phyloP scores from a whole-genome alignment of 495 filamentous ascomycete genomes.

The Annulohypoxylon moriforme region DNA sequence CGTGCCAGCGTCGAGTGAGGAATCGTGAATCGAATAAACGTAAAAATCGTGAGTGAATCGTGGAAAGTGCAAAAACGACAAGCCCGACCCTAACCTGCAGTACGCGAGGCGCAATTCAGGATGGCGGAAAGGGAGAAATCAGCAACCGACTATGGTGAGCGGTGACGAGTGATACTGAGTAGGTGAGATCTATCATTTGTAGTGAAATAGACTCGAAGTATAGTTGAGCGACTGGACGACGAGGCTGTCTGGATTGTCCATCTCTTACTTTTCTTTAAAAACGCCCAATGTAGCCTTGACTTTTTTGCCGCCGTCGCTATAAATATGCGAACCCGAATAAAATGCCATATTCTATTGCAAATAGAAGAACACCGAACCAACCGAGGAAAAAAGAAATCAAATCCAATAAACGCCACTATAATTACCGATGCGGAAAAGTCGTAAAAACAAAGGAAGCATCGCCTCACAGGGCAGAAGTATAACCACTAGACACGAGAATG shows the following conservation, averaged over 20 bases:
- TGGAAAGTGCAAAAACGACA: constrained; percentile 12
- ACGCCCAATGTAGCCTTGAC: constrained; percentile 44
- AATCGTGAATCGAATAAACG: constrained; percentile 44
- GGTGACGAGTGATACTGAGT: background rate
- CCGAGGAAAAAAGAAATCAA: constrained; percentile 41
- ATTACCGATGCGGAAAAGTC: constrained; percentile 39
- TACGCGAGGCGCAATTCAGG: background rate
- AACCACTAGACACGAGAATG: constrained; percentile 14
- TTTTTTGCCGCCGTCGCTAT: constrained; percentile 49
- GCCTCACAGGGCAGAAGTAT: constrained; percentile 15
- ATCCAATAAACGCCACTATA: constrained; percentile 44
- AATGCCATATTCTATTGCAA: constrained; percentile 49
- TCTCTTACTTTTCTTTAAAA: constrained; percentile 46
- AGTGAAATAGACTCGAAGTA: constrained; percentile 20
- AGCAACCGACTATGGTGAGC: background rate
- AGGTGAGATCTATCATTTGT: constrained; percentile 28
- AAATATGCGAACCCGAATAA: constrained; percentile 46
- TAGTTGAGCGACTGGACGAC: constrained; percentile 37
- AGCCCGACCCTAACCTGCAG: background rate
- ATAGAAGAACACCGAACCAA: constrained; percentile 39
- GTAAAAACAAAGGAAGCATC: constrained; percentile 34
- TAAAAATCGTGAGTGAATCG: constrained; percentile 39
- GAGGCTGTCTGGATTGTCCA: constrained; percentile 24
- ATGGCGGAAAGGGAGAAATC: background rate
- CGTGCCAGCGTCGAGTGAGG: constrained; percentile 22